phyloP scores from a whole-genome alignment of 1,284 basidiomycete species.

The Sutorius eximius region DNA sequence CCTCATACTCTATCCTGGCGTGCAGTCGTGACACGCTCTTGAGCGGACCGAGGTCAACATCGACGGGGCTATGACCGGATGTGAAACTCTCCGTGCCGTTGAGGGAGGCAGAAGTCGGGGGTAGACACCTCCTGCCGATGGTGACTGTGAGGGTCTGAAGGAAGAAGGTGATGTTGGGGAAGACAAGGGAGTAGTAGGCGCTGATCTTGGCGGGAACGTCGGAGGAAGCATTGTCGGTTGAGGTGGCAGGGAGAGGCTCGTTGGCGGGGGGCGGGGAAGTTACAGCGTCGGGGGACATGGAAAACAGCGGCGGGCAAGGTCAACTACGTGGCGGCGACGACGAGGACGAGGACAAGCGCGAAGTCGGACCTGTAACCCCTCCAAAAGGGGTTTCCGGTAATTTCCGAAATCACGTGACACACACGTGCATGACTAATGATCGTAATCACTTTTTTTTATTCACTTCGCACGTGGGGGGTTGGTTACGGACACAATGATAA shows the following conservation, averaged over 20 bases:
- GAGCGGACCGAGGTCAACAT: slow-evolving; percentile 94
- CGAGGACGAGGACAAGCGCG: slow-evolving; percentile 7
- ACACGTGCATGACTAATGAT: slow-evolving; percentile 23
- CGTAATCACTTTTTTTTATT: no score
- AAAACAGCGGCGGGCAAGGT: slow-evolving; percentile 13
- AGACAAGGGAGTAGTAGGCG: slow-evolving; percentile 92
- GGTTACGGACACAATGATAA: slow-evolving; percentile 10
- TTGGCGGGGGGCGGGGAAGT: slow-evolving; percentile 6
- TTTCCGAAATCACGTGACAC: slow-evolving; percentile 18
- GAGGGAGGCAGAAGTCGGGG: slow-evolving; percentile 57
- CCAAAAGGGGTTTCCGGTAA: slow-evolving; percentile 14
- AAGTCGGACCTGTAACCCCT: slow-evolving; percentile 1
- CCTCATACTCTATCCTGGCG: slow-evolving; percentile 92
- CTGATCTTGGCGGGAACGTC: slow-evolving; percentile 67
- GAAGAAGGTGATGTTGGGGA: slow-evolving; percentile 88
- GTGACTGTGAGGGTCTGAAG: slow-evolving; percentile 81
- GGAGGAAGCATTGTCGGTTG: slow-evolving; percentile 24
- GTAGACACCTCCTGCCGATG: slow-evolving; percentile 70
- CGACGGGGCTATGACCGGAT: slow-evolving; percentile 52
- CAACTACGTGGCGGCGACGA: slow-evolving; percentile 11
- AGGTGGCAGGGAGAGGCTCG: slow-evolving; percentile 24
- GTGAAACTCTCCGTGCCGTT: slow-evolving; percentile 44
- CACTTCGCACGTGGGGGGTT: not conserved
- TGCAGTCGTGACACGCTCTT: slow-evolving; percentile 97
- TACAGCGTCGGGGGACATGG: slow-evolving; percentile 24